These are phyloP conservation scores for Exophiala oligosperma DNA, from an alignment of 2,329 filamentous ascomycete genomes.

Conservation along the genomic window DNA sequence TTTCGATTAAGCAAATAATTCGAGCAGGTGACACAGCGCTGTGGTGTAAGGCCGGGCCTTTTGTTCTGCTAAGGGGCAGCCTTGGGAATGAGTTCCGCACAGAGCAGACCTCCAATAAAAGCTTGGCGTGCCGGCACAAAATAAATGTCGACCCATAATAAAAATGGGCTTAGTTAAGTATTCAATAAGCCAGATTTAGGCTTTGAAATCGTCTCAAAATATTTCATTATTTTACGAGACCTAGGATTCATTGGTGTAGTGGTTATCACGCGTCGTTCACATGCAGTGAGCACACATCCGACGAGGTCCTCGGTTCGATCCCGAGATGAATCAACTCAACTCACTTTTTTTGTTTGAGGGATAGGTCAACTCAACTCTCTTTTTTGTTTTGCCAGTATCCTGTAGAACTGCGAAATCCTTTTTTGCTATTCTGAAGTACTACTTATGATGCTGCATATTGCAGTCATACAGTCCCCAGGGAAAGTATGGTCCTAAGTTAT, in stretches of 20 bases:
- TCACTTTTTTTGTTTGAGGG: neutral
- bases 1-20: too few relatives aligned
- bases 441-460: too few relatives aligned
- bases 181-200: too few relatives aligned
- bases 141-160: too few relatives aligned
- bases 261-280: slow-evolving; percentile 29
- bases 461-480: too few relatives aligned
- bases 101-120: too few relatives aligned
- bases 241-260: slow-evolving; percentile 24
- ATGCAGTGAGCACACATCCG: slow-evolving; percentile 16
- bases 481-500: too few relatives aligned
- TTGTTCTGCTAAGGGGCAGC: too few relatives aligned
- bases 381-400: neutral
- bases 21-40: neutral
- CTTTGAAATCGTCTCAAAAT: neutral
- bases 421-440: neutral
- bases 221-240: neutral
- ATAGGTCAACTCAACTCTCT: neutral
- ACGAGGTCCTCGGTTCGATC: slow-evolving; percentile 28
- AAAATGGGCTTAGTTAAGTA: too few relatives aligned
- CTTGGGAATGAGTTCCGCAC: too few relatives aligned
- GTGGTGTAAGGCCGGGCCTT: too few relatives aligned
- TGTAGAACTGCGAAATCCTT: neutral
- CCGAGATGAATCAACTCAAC: slow-evolving; percentile 10
- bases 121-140: too few relatives aligned